Evolutionary conservation across 345 rosid genomes (phyloP), one percentile per base, ranked within the genome.

Genomic region (Eucalyptus regnans): DNA sequence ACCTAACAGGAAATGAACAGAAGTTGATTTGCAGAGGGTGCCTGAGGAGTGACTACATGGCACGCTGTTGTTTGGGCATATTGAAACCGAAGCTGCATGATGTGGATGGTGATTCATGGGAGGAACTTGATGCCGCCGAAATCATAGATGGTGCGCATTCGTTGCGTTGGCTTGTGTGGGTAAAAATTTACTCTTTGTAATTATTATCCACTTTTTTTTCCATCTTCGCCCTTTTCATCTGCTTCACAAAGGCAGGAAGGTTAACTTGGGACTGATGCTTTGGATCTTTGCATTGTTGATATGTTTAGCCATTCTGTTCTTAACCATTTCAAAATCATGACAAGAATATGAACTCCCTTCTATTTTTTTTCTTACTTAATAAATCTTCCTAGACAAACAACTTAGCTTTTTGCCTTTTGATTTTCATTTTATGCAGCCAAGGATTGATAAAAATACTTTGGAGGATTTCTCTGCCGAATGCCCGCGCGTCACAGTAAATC

Each of bases 121-220:
- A 96, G 93, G 99, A 96, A 90, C 94, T 97, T 87, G 96, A 93
- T 88, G 88, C 92, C 44, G n/a, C 91, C 29, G 97, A 97, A 90
- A 95, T 96, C 87, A 94, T 95, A 89, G 93, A 93, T 87, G 97
- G 96, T 87, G 98, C 97, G 88, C 94, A 94, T 89, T 95, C 99
- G 49, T 83, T 96, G 88, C 96, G 94, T 46, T 97, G 99, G 99
- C 94, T 97, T 90, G 94, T 96, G 60, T 96, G 99, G 99, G 99
- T 97, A 94, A 60, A 94, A 89, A 88, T 71, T n/a, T 86, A 29
- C 87, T 88, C 84, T 60, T 87, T 76, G 48, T 87, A 29, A 18
- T 27, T 58, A n/a, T 51, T 29, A 23, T 58, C 43, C 37, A 11
- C 7, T 41, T 22, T 52, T 18, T 22, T 87, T 31, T 56, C 62